A percentile compares a stretch with the other conserved stretches of the same genome.
These are phyloP conservation scores for Collybia nuda DNA, from an alignment of 768 basidiomycete species.

Conservation along the genomic window DNA sequence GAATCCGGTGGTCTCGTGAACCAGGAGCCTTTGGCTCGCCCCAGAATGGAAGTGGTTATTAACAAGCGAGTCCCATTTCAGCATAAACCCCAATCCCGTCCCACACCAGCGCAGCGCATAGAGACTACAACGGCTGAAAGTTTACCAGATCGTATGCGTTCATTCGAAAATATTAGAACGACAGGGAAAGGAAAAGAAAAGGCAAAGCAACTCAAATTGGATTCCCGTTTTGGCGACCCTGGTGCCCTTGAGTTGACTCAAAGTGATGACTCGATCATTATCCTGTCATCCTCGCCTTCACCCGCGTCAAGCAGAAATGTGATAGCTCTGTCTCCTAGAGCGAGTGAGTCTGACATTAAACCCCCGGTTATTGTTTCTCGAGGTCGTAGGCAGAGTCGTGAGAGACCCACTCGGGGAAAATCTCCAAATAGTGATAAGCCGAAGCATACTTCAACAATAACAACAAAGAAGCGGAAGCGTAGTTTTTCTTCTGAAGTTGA, in stretches of 20 bases:
- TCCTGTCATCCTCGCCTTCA: conserved; percentile 9
- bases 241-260: conserved; percentile 15
- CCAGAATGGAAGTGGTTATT: conserved; percentile 16
- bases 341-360: too few species aligned
- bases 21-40: neutral
- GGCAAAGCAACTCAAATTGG: neutral
- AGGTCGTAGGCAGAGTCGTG: too few species aligned
- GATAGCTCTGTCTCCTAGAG: neutral
- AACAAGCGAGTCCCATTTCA: conserved; percentile 4
- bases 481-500: conserved; percentile 8
- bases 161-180: too few species aligned
- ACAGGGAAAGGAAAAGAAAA: neutral
- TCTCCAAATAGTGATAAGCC: neutral
- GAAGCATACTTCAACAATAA: neutral
- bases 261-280: conserved; percentile 16
- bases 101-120: neutral
- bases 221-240: neutral
- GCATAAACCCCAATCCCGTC: neutral
- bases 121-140: too few species aligned
- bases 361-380: too few species aligned
- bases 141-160: too few species aligned
- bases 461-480: conserved; percentile 22
- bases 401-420: neutral
- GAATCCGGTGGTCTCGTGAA: neutral
- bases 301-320: neutral